phyloP scores from a whole-genome alignment of 495 filamentous ascomycete species.

The Chaetomidium leptoderma region DNA sequence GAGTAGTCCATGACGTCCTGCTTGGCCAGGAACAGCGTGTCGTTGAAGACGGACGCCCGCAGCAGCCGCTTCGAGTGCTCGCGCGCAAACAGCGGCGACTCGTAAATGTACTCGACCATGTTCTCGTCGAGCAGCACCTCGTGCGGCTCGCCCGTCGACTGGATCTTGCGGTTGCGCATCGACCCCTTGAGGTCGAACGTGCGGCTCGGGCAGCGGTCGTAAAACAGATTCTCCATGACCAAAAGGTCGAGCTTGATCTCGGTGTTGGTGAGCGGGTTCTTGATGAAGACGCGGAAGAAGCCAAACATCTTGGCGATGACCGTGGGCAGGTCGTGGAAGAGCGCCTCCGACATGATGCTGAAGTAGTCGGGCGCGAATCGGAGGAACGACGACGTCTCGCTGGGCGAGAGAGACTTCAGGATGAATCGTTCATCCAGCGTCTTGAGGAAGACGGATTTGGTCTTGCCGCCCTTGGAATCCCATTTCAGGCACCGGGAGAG shows the following conservation, averaged over 20 bases:
- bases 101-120: slow-evolving; percentile 99
- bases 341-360: slow-evolving; percentile 88
- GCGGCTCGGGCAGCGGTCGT: slow-evolving; percentile 84
- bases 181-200: slow-evolving; percentile 98
- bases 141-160: slow-evolving; percentile 89
- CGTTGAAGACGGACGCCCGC: slow-evolving; percentile 88
- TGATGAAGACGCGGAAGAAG: slow-evolving; percentile 95
- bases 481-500: slow-evolving; percentile 93
- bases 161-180: slow-evolving; percentile 95
- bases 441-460: slow-evolving; percentile 96
- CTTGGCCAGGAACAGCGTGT: slow-evolving; percentile 85
- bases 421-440: slow-evolving; percentile 93
- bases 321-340: slow-evolving; percentile 94
- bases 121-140: slow-evolving; percentile 98
- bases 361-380: slow-evolving; percentile 96
- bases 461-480: slow-evolving; percentile 98
- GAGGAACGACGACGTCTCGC: slow-evolving; percentile 91
- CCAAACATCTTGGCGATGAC: slow-evolving; percentile 99
- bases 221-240: slow-evolving; percentile 98
- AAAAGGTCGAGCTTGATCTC: slow-evolving; percentile 94
- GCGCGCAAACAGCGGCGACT: slow-evolving; percentile 87
- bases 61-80: slow-evolving; percentile 90
- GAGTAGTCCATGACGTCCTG: slow-evolving; percentile 99
- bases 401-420: slow-evolving; percentile 67
- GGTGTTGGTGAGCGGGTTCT: slow-evolving; percentile 83